Percentiles rank a stretch among this genome's conserved stretches.
phyloP scores from a whole-genome alignment of 2,329 filamentous ascomycete species.

The Oidium heveae region DNA sequence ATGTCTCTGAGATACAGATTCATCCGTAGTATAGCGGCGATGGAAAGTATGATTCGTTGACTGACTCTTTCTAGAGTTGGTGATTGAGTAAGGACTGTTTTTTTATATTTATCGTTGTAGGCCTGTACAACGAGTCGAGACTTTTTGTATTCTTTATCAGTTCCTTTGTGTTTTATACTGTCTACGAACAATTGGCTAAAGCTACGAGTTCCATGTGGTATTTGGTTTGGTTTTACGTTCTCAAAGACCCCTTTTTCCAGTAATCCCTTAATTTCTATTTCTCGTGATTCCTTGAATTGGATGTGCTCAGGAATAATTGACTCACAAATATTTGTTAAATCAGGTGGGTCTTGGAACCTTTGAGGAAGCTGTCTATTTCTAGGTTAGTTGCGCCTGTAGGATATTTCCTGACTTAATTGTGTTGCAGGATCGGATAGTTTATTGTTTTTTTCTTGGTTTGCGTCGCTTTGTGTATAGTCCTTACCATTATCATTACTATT shows the following conservation, averaged over 20 bases:
- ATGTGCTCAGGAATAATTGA: background rate
- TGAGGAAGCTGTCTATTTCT: background rate
- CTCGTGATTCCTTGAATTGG: background rate
- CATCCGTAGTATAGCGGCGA: background rate
- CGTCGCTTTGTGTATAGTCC: background rate
- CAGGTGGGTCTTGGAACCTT: background rate
- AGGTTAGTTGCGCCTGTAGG: background rate
- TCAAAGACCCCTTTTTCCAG: background rate
- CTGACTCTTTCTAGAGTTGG: background rate
- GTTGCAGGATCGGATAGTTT: background rate
- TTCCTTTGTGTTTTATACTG: background rate
- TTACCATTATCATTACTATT: background rate
- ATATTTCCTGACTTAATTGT: background rate
- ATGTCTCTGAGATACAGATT: background rate
- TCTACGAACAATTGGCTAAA: too few relatives aligned
- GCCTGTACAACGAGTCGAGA: background rate
- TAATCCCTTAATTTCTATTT: background rate
- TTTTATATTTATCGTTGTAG: background rate
- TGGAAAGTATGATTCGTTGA: background rate
- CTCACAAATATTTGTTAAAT: background rate
- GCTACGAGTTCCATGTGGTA: too few relatives aligned
- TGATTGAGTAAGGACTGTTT: background rate
- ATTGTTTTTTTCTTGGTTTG: background rate
- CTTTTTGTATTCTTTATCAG: background rate
- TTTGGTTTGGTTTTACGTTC: too few relatives aligned